Conservation (phyloP, 164 flowering plant genomes). For the Annona squamosa region DNA sequence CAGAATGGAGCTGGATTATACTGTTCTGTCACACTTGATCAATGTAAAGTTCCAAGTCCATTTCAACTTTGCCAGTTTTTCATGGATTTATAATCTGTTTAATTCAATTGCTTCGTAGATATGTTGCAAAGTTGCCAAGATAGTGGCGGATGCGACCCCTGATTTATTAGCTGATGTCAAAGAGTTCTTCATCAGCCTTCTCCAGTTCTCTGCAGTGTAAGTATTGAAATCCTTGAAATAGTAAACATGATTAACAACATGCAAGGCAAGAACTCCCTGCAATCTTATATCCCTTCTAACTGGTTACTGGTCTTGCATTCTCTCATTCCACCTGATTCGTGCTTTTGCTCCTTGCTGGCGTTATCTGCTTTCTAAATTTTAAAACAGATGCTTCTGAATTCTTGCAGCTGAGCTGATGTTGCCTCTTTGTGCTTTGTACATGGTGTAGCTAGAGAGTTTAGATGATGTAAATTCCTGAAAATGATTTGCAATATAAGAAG, state of each 20-base stretch:
- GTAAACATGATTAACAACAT: not conserved
- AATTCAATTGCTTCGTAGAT: slow-evolving; percentile 36
- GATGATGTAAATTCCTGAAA: not conserved
- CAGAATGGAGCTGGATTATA: slow-evolving; percentile 76
- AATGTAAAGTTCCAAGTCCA: slow-evolving; percentile 36
- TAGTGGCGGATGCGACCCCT: slow-evolving; percentile 77
- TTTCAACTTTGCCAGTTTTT: not conserved
- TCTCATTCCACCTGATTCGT: not conserved
- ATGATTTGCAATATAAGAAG: not conserved
- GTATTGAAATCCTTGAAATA: slow-evolving; percentile 11
- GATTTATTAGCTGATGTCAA: slow-evolving; percentile 42
- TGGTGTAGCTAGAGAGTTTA: not conserved
- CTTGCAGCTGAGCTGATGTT: not conserved
- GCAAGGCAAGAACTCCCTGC: not conserved
- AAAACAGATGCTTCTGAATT: not conserved
- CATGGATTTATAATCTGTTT: slow-evolving; percentile 1
- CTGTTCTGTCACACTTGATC: slow-evolving; percentile 75
- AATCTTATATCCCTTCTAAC: not conserved
- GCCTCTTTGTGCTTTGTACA: not conserved
- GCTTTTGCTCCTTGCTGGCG: not conserved
- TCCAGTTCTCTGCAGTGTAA: slow-evolving; percentile 75
- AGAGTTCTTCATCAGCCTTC: slow-evolving; percentile 56
- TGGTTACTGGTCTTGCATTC: not conserved
- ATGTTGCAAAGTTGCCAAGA: slow-evolving; percentile 50
- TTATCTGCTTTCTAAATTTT: not conserved